Base-by-base conservation (phyloP, 2,329 filamentous ascomycete genomes). In the Talaromyces sp. region DNA sequence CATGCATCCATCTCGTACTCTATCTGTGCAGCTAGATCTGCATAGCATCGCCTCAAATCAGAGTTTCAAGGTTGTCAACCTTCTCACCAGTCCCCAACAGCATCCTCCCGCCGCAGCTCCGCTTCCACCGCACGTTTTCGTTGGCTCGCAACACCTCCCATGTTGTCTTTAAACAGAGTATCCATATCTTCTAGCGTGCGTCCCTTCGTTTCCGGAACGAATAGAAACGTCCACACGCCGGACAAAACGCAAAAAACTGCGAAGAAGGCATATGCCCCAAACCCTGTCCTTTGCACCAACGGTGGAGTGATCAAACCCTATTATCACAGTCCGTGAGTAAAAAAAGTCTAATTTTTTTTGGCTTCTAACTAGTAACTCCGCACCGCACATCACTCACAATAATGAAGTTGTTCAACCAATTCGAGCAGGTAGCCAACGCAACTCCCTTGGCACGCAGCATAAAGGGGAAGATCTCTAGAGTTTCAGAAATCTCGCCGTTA, bases 381-480 rank as follows among this genome's bases (percentile, higher is more conserved):
- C 43, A 21, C 27, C 27, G 27, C 27, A 12, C 17, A 21, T 24
- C 43, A 26, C 70, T 67, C 62, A 75, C 75, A 31, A 87, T 83
- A 57, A 86, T 81, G 64, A 87, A 87, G 69, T 88, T 86, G 67
- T 82, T 84, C 2, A 87, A 71, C 80, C 88, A 89, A 72, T 85
- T 87, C 6, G 81, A 81, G 61, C 81, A 84, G 0, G 85, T 88
- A 0, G 84, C 84, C 2, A 88, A 74, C 1, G 85, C 86, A 0
- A 88, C 85, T 32, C 87, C 87, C 68, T 88, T 89, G 2, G 86
- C 85, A 8, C 86, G 78, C 0, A 83, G 73, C 0, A 78, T 79
- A 1, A 80, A 81, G 0, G 84, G 84, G 51, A 88, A 88, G 17
- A 90, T 85, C 62, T 91, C 84, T 41, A 19, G 12, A 24, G 43